Base-by-base conservation (phyloP, 441 rosid genomes). In the Syzygium syzygioides region DNA sequence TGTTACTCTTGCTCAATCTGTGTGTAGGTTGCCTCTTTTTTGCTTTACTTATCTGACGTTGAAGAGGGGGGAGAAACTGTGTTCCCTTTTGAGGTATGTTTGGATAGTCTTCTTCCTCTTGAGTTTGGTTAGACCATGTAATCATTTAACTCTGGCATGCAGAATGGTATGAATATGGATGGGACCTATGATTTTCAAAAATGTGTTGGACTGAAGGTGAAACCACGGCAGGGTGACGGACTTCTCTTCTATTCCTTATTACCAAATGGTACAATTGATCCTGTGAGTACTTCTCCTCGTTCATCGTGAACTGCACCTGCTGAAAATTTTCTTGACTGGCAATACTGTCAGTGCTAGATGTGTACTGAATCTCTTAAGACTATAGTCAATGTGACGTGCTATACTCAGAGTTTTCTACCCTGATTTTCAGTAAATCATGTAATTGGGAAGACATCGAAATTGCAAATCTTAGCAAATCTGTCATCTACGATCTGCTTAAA, bases 31-130 rank as follows among this genome's bases (percentile, higher is more conserved):
- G 94, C 94, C 41, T 90, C 98, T 62, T 95, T 95, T 91, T 87
- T 95, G 90, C 85, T 95, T 91, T 95, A 95, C 93, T 90, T 96
- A 91, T 90, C 96, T 15, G 91, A 90, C 83, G 95, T 94, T 57
- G 94, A 95, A 91, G 95, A 91, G 90, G 97, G 98, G 76, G 96
- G 96, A 64, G 96, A 95, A 88, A 95, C 98, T 19, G 89, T 92
- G 92, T 96, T 95, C 89, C 96, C 98, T 9, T 92, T 91, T 79
- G 97, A 95, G 96, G 96, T 94, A 94, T 86, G 91, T 55, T 32
- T 53, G 79, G 34, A 32, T 68, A 9, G 76, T 64, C 60, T 56
- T 54, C 32, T n/a, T 18, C 59, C 79, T 34, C 79, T 68, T 34
- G 45, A 68, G 79, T 34, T 68, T 68, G 48, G 48, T 68, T 68